Base-by-base conservation (phyloP, 2,329 filamentous ascomycete species). In the Aspergillus bombycis region DNA sequence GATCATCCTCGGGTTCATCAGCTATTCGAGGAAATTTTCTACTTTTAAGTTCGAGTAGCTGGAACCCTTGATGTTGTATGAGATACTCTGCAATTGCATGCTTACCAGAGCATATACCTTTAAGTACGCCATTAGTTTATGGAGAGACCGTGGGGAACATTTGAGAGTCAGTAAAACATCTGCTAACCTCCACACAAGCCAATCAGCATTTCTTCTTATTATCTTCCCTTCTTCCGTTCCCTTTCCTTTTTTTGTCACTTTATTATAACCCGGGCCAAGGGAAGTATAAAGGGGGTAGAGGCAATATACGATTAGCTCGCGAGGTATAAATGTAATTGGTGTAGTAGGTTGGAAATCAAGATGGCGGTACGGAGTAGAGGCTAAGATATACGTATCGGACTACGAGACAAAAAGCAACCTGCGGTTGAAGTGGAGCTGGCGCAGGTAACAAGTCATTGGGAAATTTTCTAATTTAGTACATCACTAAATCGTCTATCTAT, bases 31-130 rank as follows among this genome's bases (percentile, higher is more conserved):
- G 58, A n/a, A 60, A 63, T 73, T 75, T 50, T 38, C 68, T 75
- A 41, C 60, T 62, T 46, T 75, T 78, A 34, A 97, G 83, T 70
- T 87, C 84, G 62, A 97, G 85, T 54, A 87, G 87, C 65, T 86
- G 88, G 80, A 98, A 99, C 65, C 87, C 88, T 78, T 97, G 91
- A 68, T 94, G 87, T 67, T 93, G 86, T 67, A 94, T 87, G 10
- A 99, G 87, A 76, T 96, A 97, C 60, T 92, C 87, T 62, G 93
- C 93, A 68, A 98, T 92, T 11, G 93, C 92, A 75, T 89, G 89
- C 82, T 97, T 98, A 73, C 95, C 95, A 56, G 94, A 89, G 81
- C 94, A 98, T 72, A 97, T 94, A 73, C 92, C 94, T 95, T 73
- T 46, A 32, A 19, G 19, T 30, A 57, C 21, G 45, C 8, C 23